Conservation (phyloP, 2,329 filamentous ascomycete species). For the Didymella keratinophila region DNA sequence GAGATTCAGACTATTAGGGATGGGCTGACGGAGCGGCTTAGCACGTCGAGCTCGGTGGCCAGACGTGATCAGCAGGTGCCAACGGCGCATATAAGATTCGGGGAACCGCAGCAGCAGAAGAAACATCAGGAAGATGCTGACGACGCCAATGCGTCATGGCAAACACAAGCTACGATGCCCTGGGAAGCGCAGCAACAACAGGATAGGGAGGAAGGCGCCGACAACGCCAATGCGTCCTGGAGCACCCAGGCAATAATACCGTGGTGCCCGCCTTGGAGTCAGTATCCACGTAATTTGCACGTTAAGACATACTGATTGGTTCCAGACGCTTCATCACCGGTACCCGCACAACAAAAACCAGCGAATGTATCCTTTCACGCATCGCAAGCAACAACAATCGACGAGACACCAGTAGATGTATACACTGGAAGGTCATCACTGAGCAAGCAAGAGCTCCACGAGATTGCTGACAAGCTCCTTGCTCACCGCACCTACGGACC, state of each 20-base stretch:
- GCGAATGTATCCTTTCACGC: neutral
- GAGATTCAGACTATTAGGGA: neutral
- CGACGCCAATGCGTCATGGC: constrained; percentile 2
- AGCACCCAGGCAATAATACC: constrained; percentile 9
- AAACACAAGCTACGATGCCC: constrained; percentile 1
- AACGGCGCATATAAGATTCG: neutral
- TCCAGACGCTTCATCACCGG: neutral
- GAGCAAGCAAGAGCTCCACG: constrained; percentile 11
- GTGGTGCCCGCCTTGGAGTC: constrained; percentile 6
- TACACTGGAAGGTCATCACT: neutral
- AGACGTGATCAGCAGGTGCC: neutral
- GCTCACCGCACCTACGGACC: constrained; percentile 27
- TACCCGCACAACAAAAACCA: neutral
- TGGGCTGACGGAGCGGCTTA: neutral
- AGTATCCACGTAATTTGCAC: neutral
- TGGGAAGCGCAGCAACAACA: neutral
- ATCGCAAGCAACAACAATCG: constrained; percentile 20
- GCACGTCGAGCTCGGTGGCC: neutral
- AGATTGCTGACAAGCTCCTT: constrained; percentile 26
- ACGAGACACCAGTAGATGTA: constrained; percentile 1
- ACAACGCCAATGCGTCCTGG: neutral
- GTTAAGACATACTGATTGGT: neutral
- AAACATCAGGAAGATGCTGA: neutral
- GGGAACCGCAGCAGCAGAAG: neutral
- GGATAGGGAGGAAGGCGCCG: neutral